These are phyloP conservation scores for Scutellaria minor DNA, from an alignment of 257 asterid genomes.

Conservation along the genomic window DNA sequence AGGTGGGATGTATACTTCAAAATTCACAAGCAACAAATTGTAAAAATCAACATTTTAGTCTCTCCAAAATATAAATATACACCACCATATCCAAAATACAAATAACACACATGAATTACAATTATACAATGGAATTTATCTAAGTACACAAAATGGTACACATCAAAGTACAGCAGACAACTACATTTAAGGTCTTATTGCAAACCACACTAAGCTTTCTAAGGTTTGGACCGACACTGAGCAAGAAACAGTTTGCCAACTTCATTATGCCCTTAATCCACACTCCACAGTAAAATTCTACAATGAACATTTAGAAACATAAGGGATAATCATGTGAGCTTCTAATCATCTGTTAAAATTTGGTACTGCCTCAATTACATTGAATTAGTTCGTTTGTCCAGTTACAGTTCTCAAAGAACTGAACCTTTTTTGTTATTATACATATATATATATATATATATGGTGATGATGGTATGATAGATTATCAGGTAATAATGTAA, in stretches of 20 bases:
- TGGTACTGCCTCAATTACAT: conserved; percentile 6
- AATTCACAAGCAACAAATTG: neutral
- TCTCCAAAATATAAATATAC: neutral
- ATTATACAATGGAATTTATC: neutral
- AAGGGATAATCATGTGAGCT: neutral
- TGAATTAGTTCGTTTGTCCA: conserved; percentile 19
- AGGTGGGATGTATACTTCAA: neutral
- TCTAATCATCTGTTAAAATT: conserved; percentile 12
- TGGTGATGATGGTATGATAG: neutral
- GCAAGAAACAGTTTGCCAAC: neutral
- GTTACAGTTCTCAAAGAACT: neutral
- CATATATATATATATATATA: too few relatives aligned
- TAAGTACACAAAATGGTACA: neutral
- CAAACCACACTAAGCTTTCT: neutral
- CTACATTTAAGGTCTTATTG: neutral
- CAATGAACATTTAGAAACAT: neutral
- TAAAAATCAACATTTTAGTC: neutral
- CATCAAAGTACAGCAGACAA: conserved; percentile 5
- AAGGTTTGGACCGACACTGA: neutral
- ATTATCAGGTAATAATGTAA: neutral
- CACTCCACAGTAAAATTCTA: neutral
- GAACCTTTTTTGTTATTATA: neutral
- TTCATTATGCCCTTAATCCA: conserved; percentile 16
- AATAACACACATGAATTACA: neutral
- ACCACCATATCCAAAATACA: neutral